Percentiles rank a stretch among this genome's conserved stretches.
Evolutionary conservation across 2,329 filamentous ascomycete genomes (phyloP).

Genomic region (Cladosporium sp.): DNA sequence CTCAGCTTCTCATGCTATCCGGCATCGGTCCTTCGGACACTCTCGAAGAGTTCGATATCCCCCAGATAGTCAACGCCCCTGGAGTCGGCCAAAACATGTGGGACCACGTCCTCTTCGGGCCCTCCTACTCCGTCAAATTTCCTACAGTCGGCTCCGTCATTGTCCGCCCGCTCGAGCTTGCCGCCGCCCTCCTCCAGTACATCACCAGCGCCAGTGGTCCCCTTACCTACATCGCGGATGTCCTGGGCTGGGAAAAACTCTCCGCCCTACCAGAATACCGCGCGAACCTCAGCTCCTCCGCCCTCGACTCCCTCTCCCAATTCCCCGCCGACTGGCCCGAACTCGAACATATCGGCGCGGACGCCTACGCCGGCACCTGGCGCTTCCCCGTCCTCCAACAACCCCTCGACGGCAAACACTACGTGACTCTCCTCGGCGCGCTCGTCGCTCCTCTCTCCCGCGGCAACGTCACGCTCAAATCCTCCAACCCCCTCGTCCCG

Average conservation of each 20-base stretch:
- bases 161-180: background rate
- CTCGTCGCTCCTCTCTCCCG: conserved; percentile 31
- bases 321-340: conserved; percentile 33
- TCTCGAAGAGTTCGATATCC: conserved; percentile 27
- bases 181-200: background rate
- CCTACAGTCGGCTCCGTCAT: background rate
- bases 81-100: conserved; percentile 28
- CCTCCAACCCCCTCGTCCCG: conserved; percentile 20
- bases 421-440: conserved; percentile 28
- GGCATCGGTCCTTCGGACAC: conserved; percentile 27
- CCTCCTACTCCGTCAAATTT: conserved; percentile 14
- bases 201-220: conserved; percentile 12
- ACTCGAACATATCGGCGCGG: conserved; percentile 21
- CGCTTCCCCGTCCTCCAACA: conserved; percentile 17
- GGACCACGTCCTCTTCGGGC: conserved; percentile 34
- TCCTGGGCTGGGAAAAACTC: conserved; percentile 25
- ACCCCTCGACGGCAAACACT: conserved; percentile 27
- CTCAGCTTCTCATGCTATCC: conserved; percentile 32
- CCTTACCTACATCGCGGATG: conserved; percentile 20
- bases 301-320: conserved; percentile 10
- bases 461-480: conserved; percentile 31
- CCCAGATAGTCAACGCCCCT: conserved; percentile 19
- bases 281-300: conserved; percentile 1
- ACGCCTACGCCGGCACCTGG: conserved; percentile 13
- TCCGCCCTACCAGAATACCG: conserved; percentile 13